Evolutionary conservation across 2,329 filamentous ascomycete genomes (phyloP).

Genomic region (Fusarium sp.): DNA sequence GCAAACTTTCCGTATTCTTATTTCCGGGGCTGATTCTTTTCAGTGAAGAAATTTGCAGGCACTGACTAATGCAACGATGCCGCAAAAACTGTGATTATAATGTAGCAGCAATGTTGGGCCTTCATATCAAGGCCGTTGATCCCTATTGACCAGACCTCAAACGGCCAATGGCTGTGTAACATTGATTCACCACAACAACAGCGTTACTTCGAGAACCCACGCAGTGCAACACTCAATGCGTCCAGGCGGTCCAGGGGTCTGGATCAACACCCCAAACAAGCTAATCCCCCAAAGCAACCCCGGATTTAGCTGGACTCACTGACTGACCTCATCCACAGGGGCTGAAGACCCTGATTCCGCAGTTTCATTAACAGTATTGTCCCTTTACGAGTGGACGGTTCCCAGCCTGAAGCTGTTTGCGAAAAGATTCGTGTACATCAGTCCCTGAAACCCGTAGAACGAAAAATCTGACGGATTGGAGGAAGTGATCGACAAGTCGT

Average conservation of each 20-base stretch:
- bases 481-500: conserved; percentile 7
- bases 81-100: neutral
- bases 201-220: conserved; percentile 5
- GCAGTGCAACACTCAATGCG: neutral
- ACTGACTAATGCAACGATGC: neutral
- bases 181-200: conserved; percentile 24
- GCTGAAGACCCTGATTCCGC: neutral
- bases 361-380: neutral
- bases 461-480: neutral
- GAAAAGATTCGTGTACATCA: neutral
- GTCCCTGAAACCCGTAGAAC: neutral
- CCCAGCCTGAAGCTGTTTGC: neutral
- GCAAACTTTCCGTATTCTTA: conserved; percentile 5
- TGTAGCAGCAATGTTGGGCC: neutral
- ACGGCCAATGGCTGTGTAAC: neutral
- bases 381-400: neutral
- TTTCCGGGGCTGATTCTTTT: neutral
- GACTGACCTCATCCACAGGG: conserved; percentile 24
- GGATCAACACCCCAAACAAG: neutral
- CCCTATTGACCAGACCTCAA: neutral
- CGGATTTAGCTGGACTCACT: conserved; percentile 18
- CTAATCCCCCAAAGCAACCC: conserved; percentile 22
- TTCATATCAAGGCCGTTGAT: neutral
- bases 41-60: neutral
- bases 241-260: neutral